Evolutionary conservation across 202 grass and related monocot species (phyloP).

Genomic region (Schoenoplectus tabernaemontani): DNA sequence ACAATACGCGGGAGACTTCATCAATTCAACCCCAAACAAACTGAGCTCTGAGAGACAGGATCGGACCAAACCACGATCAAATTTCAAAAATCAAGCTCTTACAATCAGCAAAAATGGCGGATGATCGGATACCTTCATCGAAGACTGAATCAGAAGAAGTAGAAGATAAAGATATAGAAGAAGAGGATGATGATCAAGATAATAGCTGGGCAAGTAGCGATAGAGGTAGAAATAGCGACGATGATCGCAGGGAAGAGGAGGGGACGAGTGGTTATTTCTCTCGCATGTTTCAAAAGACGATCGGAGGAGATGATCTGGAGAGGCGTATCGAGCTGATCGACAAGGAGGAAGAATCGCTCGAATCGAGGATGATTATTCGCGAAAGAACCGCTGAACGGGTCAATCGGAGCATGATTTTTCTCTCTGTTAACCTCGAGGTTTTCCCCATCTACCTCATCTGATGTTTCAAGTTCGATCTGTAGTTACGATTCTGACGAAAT

Average conservation of each 20-base stretch:
- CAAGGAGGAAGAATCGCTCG: constrained; percentile 6
- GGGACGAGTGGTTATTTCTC: neutral
- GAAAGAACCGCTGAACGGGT: constrained; percentile 6
- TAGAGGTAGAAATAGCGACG: neutral
- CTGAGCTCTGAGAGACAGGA: neutral
- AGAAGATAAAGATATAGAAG: neutral
- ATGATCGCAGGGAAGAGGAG: neutral
- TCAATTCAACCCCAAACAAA: constrained; percentile 11
- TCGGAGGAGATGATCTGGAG: constrained; percentile 11
- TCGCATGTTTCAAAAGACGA: constrained; percentile 4
- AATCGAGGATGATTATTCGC: constrained; percentile 11
- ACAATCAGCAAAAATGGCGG: constrained; percentile 14
- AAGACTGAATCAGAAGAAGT: neutral
- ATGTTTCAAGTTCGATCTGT: neutral
- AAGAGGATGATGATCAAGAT: neutral
- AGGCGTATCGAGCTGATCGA: constrained; percentile 9
- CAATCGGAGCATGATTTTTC: constrained; percentile 16
- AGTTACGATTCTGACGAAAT: constrained; percentile 1
- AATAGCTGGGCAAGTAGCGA: neutral
- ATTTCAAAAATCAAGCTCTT: neutral
- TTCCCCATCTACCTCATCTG: neutral
- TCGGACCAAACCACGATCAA: neutral
- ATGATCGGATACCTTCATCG: neutral
- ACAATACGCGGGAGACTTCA: constrained; percentile 19
- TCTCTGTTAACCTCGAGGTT: constrained; percentile 22